Conservation (phyloP, 2,329 filamentous ascomycete genomes). For the Ceratocystis diversiconidia region DNA sequence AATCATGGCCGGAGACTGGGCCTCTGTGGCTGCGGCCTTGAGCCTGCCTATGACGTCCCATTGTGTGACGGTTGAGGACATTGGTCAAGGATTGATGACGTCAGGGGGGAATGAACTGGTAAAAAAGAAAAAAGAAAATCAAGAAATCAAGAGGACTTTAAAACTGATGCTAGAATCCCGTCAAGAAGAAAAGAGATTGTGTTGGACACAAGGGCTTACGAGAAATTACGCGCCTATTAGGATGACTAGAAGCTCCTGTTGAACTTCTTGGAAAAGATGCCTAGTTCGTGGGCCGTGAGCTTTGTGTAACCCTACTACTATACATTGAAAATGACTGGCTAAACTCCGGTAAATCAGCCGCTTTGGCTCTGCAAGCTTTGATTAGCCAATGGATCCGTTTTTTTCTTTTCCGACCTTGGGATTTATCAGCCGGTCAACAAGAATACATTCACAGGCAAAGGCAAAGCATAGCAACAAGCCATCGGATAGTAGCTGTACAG, state of each 20-base stretch:
- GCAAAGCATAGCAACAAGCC: background rate
- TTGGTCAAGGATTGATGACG: slow-evolving; percentile 4
- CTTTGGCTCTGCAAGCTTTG: background rate
- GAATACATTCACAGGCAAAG: background rate
- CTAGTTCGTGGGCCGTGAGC: background rate
- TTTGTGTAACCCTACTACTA: background rate
- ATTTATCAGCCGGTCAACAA: background rate
- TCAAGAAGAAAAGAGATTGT: no score
- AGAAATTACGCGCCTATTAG: no score
- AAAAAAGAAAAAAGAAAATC: no score
- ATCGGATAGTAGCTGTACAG: no score
- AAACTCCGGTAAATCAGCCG: background rate
- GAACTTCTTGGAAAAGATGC: background rate
- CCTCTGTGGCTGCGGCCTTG: background rate
- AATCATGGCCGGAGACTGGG: slow-evolving; percentile 30
- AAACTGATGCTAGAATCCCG: no score
- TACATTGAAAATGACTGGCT: background rate
- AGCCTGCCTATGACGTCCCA: slow-evolving; percentile 16
- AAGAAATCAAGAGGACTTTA: no score
- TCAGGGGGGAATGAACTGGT: background rate
- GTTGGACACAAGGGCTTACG: no score
- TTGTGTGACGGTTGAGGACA: slow-evolving; percentile 5
- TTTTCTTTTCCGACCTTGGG: slow-evolving; percentile 1
- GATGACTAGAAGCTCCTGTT: no score
- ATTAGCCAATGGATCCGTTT: slow-evolving; percentile 7